Percentiles rank a stretch among this genome's conserved stretches.
Evolutionary conservation across 805 yeast species (phyloP).

Genomic region (Kuraishia ogatae): DNA sequence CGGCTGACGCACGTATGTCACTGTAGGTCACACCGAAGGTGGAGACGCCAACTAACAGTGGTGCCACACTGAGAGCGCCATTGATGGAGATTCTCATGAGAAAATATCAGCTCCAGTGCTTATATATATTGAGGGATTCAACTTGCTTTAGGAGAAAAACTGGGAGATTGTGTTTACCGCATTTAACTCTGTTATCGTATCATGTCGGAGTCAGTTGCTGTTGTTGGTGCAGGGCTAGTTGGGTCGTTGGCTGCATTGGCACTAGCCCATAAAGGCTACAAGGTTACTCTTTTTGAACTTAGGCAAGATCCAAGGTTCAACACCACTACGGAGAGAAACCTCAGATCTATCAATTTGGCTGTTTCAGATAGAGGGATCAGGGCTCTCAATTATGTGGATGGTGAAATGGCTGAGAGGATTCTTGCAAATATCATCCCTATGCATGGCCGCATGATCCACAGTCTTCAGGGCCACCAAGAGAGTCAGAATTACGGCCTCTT

Average conservation of each 20-base stretch:
- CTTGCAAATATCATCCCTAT: constrained; percentile 66
- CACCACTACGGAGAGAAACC: constrained; percentile 23
- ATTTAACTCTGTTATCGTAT: too few species aligned
- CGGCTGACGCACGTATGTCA: neutral
- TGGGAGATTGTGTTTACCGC: too few species aligned
- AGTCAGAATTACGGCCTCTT: constrained; percentile 71
- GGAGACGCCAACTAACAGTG: neutral
- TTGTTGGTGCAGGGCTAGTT: constrained; percentile 88
- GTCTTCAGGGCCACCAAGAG: constrained; percentile 48
- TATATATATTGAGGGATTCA: too few species aligned
- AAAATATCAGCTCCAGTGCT: too few species aligned
- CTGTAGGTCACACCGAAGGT: neutral
- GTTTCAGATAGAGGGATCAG: constrained; percentile 78
- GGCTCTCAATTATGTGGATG: constrained; percentile 57
- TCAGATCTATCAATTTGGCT: constrained; percentile 78
- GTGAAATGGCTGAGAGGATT: constrained; percentile 45
- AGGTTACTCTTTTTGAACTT: constrained; percentile 65
- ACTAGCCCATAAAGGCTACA: constrained; percentile 58
- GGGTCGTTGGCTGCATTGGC: constrained; percentile 85
- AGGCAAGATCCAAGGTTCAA: constrained; percentile 56
- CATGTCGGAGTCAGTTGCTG: constrained; percentile 30
- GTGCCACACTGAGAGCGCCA: neutral
- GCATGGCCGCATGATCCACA: constrained; percentile 88
- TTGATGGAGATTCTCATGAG: too few species aligned
- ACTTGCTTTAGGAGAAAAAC: too few species aligned